Conservation (phyloP, 768 basidiomycete species). For the Mrakia gelida region DNA sequence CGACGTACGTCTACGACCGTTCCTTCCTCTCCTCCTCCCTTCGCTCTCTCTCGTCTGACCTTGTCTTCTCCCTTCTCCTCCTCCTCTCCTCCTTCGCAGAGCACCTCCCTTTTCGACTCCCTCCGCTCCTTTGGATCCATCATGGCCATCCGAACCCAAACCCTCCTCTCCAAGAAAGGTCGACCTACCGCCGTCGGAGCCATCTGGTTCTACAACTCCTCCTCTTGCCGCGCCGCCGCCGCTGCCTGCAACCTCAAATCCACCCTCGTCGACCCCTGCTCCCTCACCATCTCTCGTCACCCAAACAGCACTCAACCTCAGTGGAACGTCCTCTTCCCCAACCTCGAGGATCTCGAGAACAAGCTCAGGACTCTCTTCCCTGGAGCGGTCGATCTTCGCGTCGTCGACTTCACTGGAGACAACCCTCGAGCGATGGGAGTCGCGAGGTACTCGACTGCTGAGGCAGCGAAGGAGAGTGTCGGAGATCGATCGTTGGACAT, state of each 20-base stretch:
- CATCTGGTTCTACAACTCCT: neutral
- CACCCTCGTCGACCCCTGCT: neutral
- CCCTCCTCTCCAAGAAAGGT: neutral
- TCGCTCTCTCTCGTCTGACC: neutral
- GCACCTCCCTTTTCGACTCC: neutral
- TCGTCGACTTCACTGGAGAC: neutral
- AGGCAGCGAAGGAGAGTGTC: neutral
- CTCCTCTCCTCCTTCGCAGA: neutral
- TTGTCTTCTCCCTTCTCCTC: neutral
- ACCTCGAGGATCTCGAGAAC: neutral
- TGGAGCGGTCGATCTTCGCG: neutral
- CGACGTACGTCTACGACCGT: neutral
- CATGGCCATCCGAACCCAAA: neutral
- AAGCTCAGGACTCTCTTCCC: neutral
- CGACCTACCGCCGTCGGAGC: neutral
- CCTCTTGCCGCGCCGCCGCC: neutral
- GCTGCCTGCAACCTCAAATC: neutral
- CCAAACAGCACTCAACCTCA: neutral
- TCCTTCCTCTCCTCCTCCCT: neutral
- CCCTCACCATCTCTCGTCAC: slow-evolving; percentile 6
- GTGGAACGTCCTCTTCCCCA: neutral
- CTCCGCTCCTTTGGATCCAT: neutral
- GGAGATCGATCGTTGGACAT: neutral
- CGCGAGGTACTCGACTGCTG: neutral
- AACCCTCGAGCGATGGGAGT: neutral